Base-by-base conservation (phyloP, 306 rosid species). In the Trifolium fragiferum region DNA sequence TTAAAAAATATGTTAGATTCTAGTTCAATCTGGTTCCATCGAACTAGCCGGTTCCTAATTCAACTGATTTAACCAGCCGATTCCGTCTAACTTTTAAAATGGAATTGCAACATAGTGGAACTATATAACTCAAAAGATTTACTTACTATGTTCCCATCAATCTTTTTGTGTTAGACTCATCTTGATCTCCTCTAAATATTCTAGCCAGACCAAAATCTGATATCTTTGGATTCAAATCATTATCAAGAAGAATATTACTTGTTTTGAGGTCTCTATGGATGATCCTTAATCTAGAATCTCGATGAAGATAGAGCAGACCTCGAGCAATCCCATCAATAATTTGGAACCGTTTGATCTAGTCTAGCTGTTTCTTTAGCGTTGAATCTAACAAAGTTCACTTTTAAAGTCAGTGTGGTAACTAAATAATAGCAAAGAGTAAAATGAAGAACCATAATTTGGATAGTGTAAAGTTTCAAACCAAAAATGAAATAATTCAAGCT, bases 401-500 rank as follows among this genome's bases (percentile, higher is more conserved):
- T 20, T 7, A 0, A 46, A 46, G 20, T 73, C 13, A 60, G 21
- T 3, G 5, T 44, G 37, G 2, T 6, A 61, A 15, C 4, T 15
- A 12, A 14, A 30, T 18, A 38, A 60, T 16, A 12, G 76, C 41
- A 55, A 57, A 41, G 43, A 41, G 25, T 38, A 23, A 21, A 57
- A 20, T 12, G 3, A 54, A 63, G 59, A 41, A 15, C 2, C 27
- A 14, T 30, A 62, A 35, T 5, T 19, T 32, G 47, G 3, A 6
- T 40, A 14, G 71, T 47, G 78, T 63, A 16, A 49, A 63, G 10
- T 5, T 8, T 20, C 53, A 63, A 63, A 74, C 78, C 71, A 74
- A 63, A 74, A 63, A 74, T 64, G 43, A 64, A 64, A 37, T 21
- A 75, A 65, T 63, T 27, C 71, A 63, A 74, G 27, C 79, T 75